Base-by-base conservation (phyloP, 257 asterid genomes). In the Fraxinus cuspidata region DNA sequence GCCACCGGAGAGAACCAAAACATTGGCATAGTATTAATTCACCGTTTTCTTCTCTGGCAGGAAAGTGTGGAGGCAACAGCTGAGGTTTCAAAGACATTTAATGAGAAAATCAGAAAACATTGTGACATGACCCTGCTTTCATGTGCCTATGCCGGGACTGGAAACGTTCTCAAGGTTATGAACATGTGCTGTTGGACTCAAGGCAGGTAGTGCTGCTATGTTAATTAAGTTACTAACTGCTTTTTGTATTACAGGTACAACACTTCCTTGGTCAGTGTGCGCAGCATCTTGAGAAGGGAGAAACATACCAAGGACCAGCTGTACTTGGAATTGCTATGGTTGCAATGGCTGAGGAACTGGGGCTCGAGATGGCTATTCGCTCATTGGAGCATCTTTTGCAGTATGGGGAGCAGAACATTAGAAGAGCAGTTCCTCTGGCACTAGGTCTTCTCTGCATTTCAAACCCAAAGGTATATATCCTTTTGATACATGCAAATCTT, bases 261-360 rank as follows among this genome's bases (percentile, higher is more conserved):
- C 96, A 90, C 84, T 87, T 95, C 78, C 94, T 95, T 71, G 94
- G 97, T 74, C 96, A 95, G 79, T 96, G 99, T 85, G 97, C 97
- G 0, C 92, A 89, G 72, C 97, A 95, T 86, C 93, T 93, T 44
- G 97, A 93, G 80, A 93, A 89, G 81, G 97, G 97, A 10, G 97
- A 93, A 82, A 84, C 92, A 21, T 89, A 82, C 81, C 99, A 93
- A 81, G 98, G 98, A 71, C 96, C 97, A 3, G 97, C 98, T 81
- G 94, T 95, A 73, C 98, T 96, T 53, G 99, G 99, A 65, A 96
- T 96, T 83, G 99, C 98, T 47, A 91, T 96, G 96, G 99, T 96
- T 74, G 93, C 98, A 79, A 96, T 96, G 98, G 97, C 92, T 63
- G 99, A 96, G 89, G 99, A 96, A 72, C 85, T 96, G 32, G 99